A percentile compares a stretch with the other conserved stretches of the same genome.
These are phyloP conservation scores for Leucosporidium scottii DNA, from an alignment of 768 basidiomycete genomes.

Conservation along the genomic window DNA sequence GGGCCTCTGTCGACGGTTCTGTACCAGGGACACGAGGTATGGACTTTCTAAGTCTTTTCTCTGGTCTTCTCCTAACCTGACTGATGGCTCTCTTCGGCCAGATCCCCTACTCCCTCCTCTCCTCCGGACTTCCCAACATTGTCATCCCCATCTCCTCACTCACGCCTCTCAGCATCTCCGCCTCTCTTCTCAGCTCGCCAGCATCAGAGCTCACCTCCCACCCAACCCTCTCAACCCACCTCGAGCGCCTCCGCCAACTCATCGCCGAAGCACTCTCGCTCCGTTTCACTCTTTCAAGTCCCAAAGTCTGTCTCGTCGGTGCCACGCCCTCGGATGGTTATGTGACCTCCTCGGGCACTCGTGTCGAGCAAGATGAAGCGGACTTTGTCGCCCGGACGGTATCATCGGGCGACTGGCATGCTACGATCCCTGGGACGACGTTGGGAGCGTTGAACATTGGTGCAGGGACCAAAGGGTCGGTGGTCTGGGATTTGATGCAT, in stretches of 20 bases:
- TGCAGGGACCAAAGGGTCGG: constrained; percentile 10
- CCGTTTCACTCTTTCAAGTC: constrained; percentile 20
- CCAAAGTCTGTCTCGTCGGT: constrained; percentile 26
- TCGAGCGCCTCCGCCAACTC: constrained; percentile 18
- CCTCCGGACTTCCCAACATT: constrained; percentile 30
- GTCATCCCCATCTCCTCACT: constrained; percentile 22
- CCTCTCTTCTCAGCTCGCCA: constrained; percentile 11
- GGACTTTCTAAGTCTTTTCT: not conserved
- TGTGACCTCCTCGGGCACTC: not conserved
- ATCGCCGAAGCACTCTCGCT: constrained; percentile 12
- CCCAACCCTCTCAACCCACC: constrained; percentile 6
- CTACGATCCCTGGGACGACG: constrained; percentile 31
- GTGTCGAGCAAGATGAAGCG: not conserved
- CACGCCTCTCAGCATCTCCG: not conserved
- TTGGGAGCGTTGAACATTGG: constrained; percentile 28
- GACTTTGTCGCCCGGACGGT: constrained; percentile 26
- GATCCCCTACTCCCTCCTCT: constrained; percentile 24
- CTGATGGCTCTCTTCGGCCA: not conserved
- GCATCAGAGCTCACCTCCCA: constrained; percentile 3
- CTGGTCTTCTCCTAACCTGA: not conserved
- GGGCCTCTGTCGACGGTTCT: not conserved
- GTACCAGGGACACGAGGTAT: constrained; percentile 7
- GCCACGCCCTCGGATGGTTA: constrained; percentile 6
- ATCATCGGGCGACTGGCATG: constrained; percentile 27
- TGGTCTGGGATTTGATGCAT: constrained; percentile 3